Evolutionary conservation across 2,329 filamentous ascomycete genomes (phyloP).

Genomic region (Huntiella decipiens): DNA sequence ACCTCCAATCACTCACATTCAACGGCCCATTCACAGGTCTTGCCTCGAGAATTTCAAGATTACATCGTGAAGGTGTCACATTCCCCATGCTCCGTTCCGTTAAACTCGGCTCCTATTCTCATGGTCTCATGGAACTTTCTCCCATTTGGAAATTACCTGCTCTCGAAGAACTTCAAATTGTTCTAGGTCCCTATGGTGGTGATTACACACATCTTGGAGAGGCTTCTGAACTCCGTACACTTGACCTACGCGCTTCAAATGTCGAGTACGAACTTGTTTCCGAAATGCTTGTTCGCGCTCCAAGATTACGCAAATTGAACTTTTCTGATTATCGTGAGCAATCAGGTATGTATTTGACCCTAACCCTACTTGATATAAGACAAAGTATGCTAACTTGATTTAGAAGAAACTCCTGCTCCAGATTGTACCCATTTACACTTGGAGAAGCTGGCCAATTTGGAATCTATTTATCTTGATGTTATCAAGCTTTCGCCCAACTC

Average conservation of each 20-base stretch:
- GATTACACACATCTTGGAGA: conserved; percentile 1
- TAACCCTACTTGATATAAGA: not conserved
- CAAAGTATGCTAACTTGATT: no score
- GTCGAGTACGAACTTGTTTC: conserved; percentile 9
- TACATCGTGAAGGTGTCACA: not conserved
- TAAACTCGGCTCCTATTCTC: conserved; percentile 4
- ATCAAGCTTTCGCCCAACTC: not conserved
- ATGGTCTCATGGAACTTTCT: not conserved
- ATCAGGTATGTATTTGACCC: conserved; percentile 2
- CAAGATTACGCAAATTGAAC: conserved; percentile 4
- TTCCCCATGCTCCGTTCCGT: conserved; percentile 6
- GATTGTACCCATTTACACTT: conserved; percentile 8
- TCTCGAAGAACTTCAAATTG: conserved; percentile 2
- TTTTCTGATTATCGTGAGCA: conserved; percentile 8
- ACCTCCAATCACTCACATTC: conserved; percentile 4
- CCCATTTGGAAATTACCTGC: conserved; percentile 6
- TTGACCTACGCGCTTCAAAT: conserved; percentile 3
- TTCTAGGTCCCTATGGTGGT: conserved; percentile 4
- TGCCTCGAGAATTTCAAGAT: not conserved
- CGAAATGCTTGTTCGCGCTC: conserved; percentile 2
- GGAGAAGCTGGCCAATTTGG: conserved; percentile 8
- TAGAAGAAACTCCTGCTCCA: not conserved
- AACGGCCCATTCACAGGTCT: conserved; percentile 8
- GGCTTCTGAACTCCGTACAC: not conserved
- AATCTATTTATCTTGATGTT: conserved; percentile 6